Evolutionary conservation across 2,329 filamentous ascomycete genomes (phyloP).

Genomic region (Aspergillus latus): DNA sequence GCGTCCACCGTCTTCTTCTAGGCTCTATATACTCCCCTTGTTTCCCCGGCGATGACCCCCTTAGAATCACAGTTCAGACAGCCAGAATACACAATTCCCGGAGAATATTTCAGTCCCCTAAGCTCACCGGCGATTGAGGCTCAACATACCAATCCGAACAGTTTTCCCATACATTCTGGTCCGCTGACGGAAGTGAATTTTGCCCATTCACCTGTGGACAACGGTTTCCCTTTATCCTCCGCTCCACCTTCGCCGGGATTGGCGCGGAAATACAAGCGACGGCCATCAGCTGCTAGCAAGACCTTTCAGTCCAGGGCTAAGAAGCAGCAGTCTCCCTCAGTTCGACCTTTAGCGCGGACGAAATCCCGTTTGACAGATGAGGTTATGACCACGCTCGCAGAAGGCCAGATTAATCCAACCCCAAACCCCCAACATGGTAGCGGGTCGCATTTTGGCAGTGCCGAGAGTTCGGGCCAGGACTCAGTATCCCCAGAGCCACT

Average conservation of each 20-base stretch:
- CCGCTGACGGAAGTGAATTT: conserved; percentile 43
- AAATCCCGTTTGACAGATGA: conserved; percentile 36
- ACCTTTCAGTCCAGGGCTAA: conserved; percentile 36
- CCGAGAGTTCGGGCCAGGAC: conserved; percentile 48
- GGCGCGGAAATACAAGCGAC: conserved; percentile 41
- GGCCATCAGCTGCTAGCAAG: conserved; percentile 36
- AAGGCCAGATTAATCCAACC: conserved; percentile 30
- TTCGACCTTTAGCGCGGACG: conserved; percentile 43
- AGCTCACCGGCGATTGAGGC: conserved; percentile 53
- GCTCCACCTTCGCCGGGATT: conserved; percentile 36
- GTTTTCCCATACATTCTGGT: conserved; percentile 37
- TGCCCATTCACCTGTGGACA: conserved; percentile 44
- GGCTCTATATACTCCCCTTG: conserved; percentile 51
- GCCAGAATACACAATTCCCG: conserved; percentile 49
- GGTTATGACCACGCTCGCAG: conserved; percentile 37
- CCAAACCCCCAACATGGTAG: conserved; percentile 29
- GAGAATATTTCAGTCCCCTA: conserved; percentile 52
- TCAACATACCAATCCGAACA: conserved; percentile 37
- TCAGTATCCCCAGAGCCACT: conserved; percentile 52
- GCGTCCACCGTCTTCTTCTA: conserved; percentile 24
- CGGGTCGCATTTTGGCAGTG: conserved; percentile 39
- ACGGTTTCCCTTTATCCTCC: conserved; percentile 33
- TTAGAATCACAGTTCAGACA: conserved; percentile 49
- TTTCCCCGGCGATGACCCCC: conserved; percentile 53
- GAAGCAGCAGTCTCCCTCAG: conserved; percentile 46